Base-by-base conservation (phyloP, 129 eudicot genomes). In the Heracleum sosnowskyi region DNA sequence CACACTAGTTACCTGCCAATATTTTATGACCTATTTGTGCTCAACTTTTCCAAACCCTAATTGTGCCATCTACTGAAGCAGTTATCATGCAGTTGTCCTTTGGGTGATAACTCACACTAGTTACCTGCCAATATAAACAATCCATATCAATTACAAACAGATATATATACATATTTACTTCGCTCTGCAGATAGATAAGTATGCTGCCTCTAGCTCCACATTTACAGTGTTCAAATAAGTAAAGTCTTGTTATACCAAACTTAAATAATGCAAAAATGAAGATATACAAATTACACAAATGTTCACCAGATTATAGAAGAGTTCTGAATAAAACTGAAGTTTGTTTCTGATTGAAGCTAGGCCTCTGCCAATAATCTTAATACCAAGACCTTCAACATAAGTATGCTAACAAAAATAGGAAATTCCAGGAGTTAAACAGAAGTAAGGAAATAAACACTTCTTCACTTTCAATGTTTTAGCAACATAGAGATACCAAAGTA, bases 51-150 rank as follows among this genome's bases (percentile, higher is more conserved):
- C 99, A 95, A 76, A 95, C 99, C 10, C 88, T 83, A 73, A 95
- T 87, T 24, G 93, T 90, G 69, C 99, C 97, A 87, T 95, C 99
- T 49, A 95, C 99, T 11, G 99, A 95, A 60, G 99, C 89, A 35
- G 94, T 90, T 79, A 95, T 81, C 96, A 95, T 92, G 79, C 97
- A 95, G 75, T 79, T 82, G 49, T 92, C 99, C 79, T 90, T 90
- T 20, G 99, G 99, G 85, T 95, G 99, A 87, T 90, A 95, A 86
- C 97, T 95, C 60, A 92, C 99, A 64, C 97, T 95, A 41, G 99
- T 95, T 49, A 95, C 99, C 99, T 95, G 87, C 80, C 77, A 74
- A 73, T n/a, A 69, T 41, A 41, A 41, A 1, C 26, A 29, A 63
- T 37, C 64, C 63, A 28, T 26, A 74, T 42, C 60, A 24, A 28